Evolutionary conservation across 2,329 filamentous ascomycete genomes (phyloP), one percentile per base, ranked within the genome.

Genomic region (Coccinonectria pachysandricola): DNA sequence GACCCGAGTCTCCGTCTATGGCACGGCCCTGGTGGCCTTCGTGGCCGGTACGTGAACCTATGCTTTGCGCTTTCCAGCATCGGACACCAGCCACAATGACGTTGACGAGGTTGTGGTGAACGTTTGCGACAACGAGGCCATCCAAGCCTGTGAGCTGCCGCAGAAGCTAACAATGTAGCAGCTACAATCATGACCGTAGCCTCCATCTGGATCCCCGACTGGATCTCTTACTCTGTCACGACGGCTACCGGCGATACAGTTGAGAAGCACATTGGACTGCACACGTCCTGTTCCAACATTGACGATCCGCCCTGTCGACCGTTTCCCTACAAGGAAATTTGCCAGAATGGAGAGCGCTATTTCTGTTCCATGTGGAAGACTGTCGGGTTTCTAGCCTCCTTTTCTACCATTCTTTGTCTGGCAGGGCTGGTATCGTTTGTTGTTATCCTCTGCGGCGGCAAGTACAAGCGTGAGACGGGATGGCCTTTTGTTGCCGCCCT

Each of bases 321-420:
- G 9, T 57, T 53, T 24, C 55, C 53, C 10, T 40, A 42, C 12
- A 41, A 42, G 12, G 45, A 53, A 16, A 32, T 57, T 13, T 60
- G 57, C 31, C 43, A 49, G 13, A 42, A 46, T 18, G 52, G 44
- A 14, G 71, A 78, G 42, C 68, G 74, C 26, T 74, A 76, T 46
- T 95, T 96, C 59, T 96, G 91, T 64, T 80, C 76, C 44, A 80
- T 92, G 68, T 98, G 88, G 88, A 72, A 82, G 32, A 84, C 76
- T 14, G 76, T 85, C 18, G 86, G 83, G 13, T 96, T 95, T 57
- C 58, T 94, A 38, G 85, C 93, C 61, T 82, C 78, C 27, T 82
- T 95, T 43, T 71, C 81, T 6, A 72, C 85, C 19, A 75, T 94
- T n/a, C 52, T 91, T 19, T 79, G 93, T 54, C 69, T 91, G 20